Conservation (phyloP, 139 green algal species). For the Coelastrella sp. region DNA sequence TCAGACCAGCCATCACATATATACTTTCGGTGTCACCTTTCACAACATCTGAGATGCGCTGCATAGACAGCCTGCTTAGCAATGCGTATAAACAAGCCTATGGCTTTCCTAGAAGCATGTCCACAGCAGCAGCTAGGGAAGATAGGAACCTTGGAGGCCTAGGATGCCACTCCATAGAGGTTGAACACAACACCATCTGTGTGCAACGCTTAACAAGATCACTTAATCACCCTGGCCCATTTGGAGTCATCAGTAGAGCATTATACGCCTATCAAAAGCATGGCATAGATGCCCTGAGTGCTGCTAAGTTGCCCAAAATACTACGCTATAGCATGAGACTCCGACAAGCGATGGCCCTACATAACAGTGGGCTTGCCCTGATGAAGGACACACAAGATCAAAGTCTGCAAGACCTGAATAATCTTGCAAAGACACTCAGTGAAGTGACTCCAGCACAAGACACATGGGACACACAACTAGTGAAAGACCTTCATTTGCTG, state of each 20-base stretch:
- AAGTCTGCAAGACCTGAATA: not conserved
- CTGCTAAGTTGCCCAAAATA: not conserved
- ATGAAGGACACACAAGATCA: not conserved
- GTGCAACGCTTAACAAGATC: not conserved
- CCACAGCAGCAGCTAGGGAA: not conserved
- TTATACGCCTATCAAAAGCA: not conserved
- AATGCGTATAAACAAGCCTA: conserved; percentile 7
- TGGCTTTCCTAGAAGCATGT: not conserved
- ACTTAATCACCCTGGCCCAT: not conserved
- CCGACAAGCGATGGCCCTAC: not conserved
- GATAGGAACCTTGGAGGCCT: conserved; percentile 5
- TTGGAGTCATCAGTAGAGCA: not conserved
- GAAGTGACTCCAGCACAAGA: not conserved
- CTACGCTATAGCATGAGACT: not conserved
- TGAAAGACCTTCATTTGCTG: not conserved
- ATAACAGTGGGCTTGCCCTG: not conserved
- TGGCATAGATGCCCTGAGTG: not conserved
- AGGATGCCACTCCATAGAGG: conserved; percentile 26
- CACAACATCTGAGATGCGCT: not conserved
- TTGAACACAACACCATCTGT: conserved; percentile 14
- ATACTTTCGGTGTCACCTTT: not conserved
- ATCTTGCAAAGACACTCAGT: not conserved
- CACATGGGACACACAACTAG: not conserved
- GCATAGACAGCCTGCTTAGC: not conserved
- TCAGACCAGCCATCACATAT: conserved; percentile 2